Evolutionary conservation across 352 stramenopile genomes (phyloP).

Genomic region (Globisporangium carolinianum): DNA sequence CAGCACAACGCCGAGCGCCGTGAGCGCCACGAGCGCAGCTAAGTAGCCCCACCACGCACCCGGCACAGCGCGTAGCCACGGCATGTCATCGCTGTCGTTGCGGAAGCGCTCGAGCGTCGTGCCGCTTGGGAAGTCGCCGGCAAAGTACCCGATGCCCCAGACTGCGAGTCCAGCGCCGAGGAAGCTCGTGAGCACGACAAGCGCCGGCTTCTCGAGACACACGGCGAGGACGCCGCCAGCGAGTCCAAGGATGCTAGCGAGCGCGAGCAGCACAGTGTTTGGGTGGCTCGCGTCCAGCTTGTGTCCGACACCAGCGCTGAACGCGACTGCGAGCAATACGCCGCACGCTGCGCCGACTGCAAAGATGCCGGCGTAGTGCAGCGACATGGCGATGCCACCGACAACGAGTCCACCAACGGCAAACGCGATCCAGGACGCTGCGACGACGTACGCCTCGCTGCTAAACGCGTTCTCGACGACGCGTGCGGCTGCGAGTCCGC

Average conservation of each 20-base stretch:
- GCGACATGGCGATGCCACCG: slow-evolving; percentile 38
- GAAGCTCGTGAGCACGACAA: slow-evolving; percentile 43
- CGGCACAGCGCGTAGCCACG: slow-evolving; percentile 29
- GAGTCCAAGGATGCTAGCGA: slow-evolving; percentile 37
- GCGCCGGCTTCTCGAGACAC: slow-evolving; percentile 49
- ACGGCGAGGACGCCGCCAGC: slow-evolving; percentile 32
- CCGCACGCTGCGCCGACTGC: slow-evolving; percentile 47
- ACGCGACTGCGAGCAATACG: slow-evolving; percentile 40
- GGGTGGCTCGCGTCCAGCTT: slow-evolving; percentile 49
- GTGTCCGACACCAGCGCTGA: slow-evolving; percentile 52
- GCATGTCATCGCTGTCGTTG: slow-evolving; percentile 19
- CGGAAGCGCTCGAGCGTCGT: slow-evolving; percentile 35
- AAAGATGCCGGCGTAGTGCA: slow-evolving; percentile 50
- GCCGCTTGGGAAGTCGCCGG: slow-evolving; percentile 48
- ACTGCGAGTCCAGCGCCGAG: slow-evolving; percentile 33
- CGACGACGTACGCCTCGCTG: slow-evolving; percentile 42
- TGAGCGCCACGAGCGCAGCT: slow-evolving; percentile 35
- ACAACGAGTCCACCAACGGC: slow-evolving; percentile 44
- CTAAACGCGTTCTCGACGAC: slow-evolving; percentile 48
- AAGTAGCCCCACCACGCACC: slow-evolving; percentile 60
- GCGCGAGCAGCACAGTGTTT: slow-evolving; percentile 41
- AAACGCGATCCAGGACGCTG: slow-evolving; percentile 68
- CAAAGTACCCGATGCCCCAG: slow-evolving; percentile 61
- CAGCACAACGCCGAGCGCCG: slow-evolving; percentile 33
- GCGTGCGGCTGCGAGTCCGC: slow-evolving; percentile 38